Conservation (phyloP, 306 rosid genomes). For the Pachyrhizus erosus region DNA sequence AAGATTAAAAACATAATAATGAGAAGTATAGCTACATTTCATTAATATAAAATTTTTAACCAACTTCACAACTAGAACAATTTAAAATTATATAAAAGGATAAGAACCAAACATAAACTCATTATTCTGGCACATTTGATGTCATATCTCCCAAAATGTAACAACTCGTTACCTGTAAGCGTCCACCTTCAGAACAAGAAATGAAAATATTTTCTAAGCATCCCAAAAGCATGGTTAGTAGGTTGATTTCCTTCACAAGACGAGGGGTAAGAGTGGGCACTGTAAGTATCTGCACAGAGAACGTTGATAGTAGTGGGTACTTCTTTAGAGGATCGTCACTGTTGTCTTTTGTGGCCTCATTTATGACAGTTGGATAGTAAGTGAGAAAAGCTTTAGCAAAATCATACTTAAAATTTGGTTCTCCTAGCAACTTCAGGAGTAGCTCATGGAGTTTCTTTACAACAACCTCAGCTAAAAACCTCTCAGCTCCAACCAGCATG, state of each 20-base stretch:
- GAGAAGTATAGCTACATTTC: slow-evolving; percentile 15
- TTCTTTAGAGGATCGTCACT: slow-evolving; percentile 53
- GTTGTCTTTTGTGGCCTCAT: slow-evolving; percentile 62
- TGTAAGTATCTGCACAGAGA: slow-evolving; percentile 96
- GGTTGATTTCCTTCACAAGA: slow-evolving; percentile 90
- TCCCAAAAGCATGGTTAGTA: slow-evolving; percentile 75
- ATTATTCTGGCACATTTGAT: slow-evolving; percentile 23
- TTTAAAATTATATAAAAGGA: slow-evolving; percentile 21
- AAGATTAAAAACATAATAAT: slow-evolving; percentile 26
- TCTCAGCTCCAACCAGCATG: slow-evolving; percentile 78
- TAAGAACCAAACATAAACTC: not conserved
- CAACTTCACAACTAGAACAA: slow-evolving; percentile 15
- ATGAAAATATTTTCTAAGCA: slow-evolving; percentile 76
- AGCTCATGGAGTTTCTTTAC: slow-evolving; percentile 83
- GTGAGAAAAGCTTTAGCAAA: slow-evolving; percentile 84
- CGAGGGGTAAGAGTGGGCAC: slow-evolving; percentile 93
- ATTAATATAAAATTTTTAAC: slow-evolving; percentile 7
- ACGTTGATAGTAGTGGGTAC: slow-evolving; percentile 68
- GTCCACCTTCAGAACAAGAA: slow-evolving; percentile 79
- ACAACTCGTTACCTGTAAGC: slow-evolving; percentile 68
- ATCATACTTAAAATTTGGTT: slow-evolving; percentile 85
- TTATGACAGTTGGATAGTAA: slow-evolving; percentile 87
- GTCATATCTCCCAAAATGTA: slow-evolving; percentile 17
- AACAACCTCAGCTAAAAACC: slow-evolving; percentile 62
- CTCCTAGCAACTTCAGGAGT: slow-evolving; percentile 87